Base-by-base conservation (phyloP, 306 rosid species). In the Lagenaria siceraria region DNA sequence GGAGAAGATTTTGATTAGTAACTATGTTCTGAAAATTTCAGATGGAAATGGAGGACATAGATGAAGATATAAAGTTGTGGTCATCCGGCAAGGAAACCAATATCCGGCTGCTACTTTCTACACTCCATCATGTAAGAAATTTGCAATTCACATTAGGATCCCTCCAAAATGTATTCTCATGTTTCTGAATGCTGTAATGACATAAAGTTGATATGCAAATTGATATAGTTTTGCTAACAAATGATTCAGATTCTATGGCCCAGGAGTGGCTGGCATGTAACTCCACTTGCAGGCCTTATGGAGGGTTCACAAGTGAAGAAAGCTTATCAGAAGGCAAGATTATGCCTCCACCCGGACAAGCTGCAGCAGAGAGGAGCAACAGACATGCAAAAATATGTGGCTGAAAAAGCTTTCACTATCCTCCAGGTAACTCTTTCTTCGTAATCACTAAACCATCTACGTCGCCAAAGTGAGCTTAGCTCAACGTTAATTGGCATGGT, bases 311-410 rank as follows among this genome's bases (percentile, higher is more conserved):
- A 87, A 22, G 95, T 90, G 74, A 95, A 90, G 78, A 90, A 87
- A 79, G 97, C 93, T 70, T 92, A 90, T 59, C 97, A 92, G 86
- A 92, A 90, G 84, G 96, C 97, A 81, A 92, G 95, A 80, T 82
- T 95, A 63, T 90, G 97, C 78, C 89, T 92, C 78, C 96, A 90
- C 81, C 97, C 97, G 31, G 93, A 95, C 85, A 95, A 92, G 82
- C 91, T 95, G 58, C 98, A 92, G 74, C 98, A 95, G 77, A 89
- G 89, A 90, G 88, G 96, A 78, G 98, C 92, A 58, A 90, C 97
- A 76, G 31, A 75, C 36, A 51, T 81, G 62, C 96, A 94, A 80
- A 94, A 91, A 77, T 87, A 91, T 13, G 46, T 90, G 52, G 94
- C 97, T 60, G 88, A 82, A 22, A 89, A 85, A 82, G 93, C 90